These are phyloP conservation scores for Diplocarpon rosae DNA, from an alignment of 2,329 filamentous ascomycete genomes.

Conservation along the genomic window DNA sequence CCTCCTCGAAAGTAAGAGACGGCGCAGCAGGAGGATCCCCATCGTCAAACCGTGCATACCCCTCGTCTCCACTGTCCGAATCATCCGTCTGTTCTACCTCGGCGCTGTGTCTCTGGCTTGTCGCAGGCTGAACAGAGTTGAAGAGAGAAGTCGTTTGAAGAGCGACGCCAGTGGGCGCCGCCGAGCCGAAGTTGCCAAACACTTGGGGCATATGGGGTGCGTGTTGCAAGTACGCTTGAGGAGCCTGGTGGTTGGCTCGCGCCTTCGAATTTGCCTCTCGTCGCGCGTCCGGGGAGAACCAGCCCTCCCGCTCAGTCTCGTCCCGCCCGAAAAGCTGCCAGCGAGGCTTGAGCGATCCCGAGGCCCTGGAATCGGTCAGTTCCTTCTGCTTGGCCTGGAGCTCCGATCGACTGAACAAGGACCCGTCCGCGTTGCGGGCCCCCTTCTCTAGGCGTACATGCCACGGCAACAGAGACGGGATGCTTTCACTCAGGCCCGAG, in stretches of 20 bases:
- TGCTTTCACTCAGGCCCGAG: conserved; percentile 36
- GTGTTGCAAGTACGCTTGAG: no score
- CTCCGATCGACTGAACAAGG: conserved; percentile 18
- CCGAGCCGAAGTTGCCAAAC: no score
- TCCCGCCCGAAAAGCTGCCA: conserved; percentile 29
- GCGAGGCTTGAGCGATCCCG: conserved; percentile 26
- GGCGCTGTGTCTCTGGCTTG: no score
- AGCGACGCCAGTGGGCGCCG: no score
- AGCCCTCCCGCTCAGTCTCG: background rate
- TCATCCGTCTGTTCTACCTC: background rate
- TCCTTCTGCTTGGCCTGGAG: conserved; percentile 29
- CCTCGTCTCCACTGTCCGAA: background rate
- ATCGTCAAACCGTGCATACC: background rate
- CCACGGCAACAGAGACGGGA: conserved; percentile 37
- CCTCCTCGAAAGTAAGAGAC: conserved; percentile 38
- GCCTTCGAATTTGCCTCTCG: no score
- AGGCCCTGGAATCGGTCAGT: conserved; percentile 6
- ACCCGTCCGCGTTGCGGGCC: conserved; percentile 10
- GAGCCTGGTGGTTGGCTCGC: no score
- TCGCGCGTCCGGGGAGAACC: no score
- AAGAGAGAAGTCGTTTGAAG: no score
- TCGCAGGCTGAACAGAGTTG: no score
- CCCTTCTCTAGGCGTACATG: conserved; percentile 32
- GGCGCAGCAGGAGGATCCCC: background rate
- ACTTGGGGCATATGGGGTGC: no score